These are phyloP conservation scores for Cytospora mali DNA, from an alignment of 2,329 filamentous ascomycete species.

Conservation along the genomic window DNA sequence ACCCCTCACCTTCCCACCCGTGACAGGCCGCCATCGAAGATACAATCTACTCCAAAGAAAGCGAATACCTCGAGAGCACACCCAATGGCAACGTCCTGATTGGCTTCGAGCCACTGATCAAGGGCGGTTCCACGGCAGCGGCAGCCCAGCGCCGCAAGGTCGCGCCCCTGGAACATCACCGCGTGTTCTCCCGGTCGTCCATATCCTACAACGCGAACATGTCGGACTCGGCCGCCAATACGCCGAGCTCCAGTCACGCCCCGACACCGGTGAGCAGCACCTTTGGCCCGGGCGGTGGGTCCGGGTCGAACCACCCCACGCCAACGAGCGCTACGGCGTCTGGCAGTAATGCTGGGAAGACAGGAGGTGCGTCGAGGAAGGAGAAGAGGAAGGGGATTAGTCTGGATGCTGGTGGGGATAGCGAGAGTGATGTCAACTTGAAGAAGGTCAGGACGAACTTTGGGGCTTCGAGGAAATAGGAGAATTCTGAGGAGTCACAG, in stretches of 20 bases:
- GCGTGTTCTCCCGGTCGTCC: conserved; percentile 72
- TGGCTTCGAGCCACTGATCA: conserved; percentile 98
- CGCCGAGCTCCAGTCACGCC: conserved; percentile 46
- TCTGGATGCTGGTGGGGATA: conserved; percentile 48
- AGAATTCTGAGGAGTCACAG: not conserved
- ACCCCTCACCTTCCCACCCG: not conserved
- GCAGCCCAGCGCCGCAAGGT: conserved; percentile 66
- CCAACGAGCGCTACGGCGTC: conserved; percentile 55
- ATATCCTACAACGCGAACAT: conserved; percentile 58
- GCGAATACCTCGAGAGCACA: conserved; percentile 87
- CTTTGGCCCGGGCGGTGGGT: conserved; percentile 42
- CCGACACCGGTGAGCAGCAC: conserved; percentile 59
- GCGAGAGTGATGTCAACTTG: conserved; percentile 57
- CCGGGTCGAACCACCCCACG: conserved; percentile 55
- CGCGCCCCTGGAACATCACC: conserved; percentile 67
- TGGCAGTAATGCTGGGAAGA: conserved; percentile 31
- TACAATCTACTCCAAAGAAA: conserved; percentile 80
- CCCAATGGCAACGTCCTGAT: conserved; percentile 92
- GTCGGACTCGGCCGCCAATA: conserved; percentile 22
- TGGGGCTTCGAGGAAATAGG: conserved; percentile 52
- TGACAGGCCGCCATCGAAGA: conserved; percentile 60
- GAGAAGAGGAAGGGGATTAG: conserved; percentile 53
- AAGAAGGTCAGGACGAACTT: conserved; percentile 63
- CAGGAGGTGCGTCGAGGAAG: conserved; percentile 42
- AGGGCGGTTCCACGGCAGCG: conserved; percentile 70